Evolutionary conservation across 139 green algal species (phyloP), one percentile per base, ranked within the genome.

Genomic region (Volvox reticuliferus): DNA sequence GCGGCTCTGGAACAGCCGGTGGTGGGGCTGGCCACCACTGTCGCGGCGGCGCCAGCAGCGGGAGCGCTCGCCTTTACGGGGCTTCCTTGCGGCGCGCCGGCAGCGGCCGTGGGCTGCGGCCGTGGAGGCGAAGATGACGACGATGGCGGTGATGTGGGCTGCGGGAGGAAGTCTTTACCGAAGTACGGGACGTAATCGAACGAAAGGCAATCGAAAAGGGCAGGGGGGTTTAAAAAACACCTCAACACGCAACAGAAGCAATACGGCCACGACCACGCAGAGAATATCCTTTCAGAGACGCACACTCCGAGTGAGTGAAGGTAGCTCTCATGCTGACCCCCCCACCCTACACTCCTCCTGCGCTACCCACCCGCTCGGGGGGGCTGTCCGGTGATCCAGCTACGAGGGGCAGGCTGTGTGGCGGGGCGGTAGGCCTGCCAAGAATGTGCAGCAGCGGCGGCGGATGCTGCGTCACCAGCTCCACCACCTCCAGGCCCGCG

Each of bases 331-430:
- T 9, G 44, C 44, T 55, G 44, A 55, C 5, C 9, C 44, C 9
- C 44, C 5, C 44, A 55, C 44, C 44, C 44, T 55, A 5, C 44
- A 55, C 44, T 55, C 44, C 5, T 9, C 44, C 44, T 9, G 44
- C 44, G 9, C 68, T 50, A 77, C 79, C 35, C 78, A 78, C 88
- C 71, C 73, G 50, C 12, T 19, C 67, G 28, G 0, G 90, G 63
- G 0, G 85, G 83, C 37, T n/a, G 63, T 16, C 82, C 90, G 0
- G 90, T 91, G n/a, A 93, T 73, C 90, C 90, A 93, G 85, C 90
- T 93, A 14, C 90, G 63, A 13, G 73, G 67, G 19, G 90, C 85
- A 0, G 90, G 90, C 90, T 88, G 84, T 18, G 90, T 93, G 90
- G 21, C 63, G 77, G 90, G 90, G 65, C 36, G 80, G 79, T 65